phyloP scores from a whole-genome alignment of 2,329 filamentous ascomycete species.

The Xylaria sp. region DNA sequence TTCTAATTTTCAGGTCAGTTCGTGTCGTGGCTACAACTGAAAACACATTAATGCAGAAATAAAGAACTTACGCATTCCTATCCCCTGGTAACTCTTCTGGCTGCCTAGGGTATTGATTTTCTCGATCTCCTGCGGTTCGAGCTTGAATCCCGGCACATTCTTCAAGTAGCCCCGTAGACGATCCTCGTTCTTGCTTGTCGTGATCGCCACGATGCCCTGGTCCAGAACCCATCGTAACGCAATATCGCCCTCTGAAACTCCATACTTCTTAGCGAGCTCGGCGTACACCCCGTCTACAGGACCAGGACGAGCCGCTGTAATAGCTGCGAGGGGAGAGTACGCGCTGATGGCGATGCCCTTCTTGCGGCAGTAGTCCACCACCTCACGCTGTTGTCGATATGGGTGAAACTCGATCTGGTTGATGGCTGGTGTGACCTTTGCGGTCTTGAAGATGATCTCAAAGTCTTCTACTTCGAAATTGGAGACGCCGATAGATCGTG shows the following conservation, averaged over 20 bases:
- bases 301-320: constrained; percentile 57
- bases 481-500: constrained; percentile 77
- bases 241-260: constrained; percentile 63
- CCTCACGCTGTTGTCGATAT: constrained; percentile 71
- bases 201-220: constrained; percentile 66
- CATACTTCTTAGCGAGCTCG: constrained; percentile 65
- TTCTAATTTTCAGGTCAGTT: constrained; percentile 21
- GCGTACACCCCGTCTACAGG: constrained; percentile 63
- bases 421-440: constrained; percentile 70
- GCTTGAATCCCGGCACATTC: constrained; percentile 62
- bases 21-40: neutral
- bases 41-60: neutral
- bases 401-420: constrained; percentile 86
- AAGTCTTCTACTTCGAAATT: constrained; percentile 72
- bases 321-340: constrained; percentile 63
- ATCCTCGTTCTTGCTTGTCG: constrained; percentile 66
- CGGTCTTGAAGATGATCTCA: constrained; percentile 65
- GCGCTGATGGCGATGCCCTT: constrained; percentile 65
- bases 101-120: constrained; percentile 64
- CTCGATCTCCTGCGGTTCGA: constrained; percentile 66
- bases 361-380: constrained; percentile 65
- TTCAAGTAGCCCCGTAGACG: constrained; percentile 64
- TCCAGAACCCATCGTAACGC: constrained; percentile 68
- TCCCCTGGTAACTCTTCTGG: constrained; percentile 66
- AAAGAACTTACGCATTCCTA: constrained; percentile 23